These are phyloP conservation scores for Penicillium paxilli DNA, from an alignment of 495 filamentous ascomycete species.

Conservation along the genomic window DNA sequence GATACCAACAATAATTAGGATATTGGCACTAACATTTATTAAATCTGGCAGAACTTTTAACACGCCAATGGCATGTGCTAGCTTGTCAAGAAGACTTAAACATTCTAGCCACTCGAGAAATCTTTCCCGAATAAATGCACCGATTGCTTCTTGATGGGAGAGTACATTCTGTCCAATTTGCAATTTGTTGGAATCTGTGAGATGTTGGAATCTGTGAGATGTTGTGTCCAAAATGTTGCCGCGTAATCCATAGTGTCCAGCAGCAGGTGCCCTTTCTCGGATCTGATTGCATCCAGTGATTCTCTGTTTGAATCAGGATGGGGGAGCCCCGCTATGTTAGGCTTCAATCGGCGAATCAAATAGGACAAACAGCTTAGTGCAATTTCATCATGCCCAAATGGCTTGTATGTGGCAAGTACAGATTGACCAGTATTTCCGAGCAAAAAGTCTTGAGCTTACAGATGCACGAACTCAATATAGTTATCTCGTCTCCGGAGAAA, in stretches of 20 bases:
- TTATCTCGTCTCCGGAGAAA: constrained; percentile 17
- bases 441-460: constrained; percentile 19
- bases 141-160: no score
- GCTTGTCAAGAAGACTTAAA: constrained; percentile 22
- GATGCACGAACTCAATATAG: constrained; percentile 22
- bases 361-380: constrained; percentile 16
- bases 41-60: constrained; percentile 7
- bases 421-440: constrained; percentile 8
- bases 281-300: background rate
- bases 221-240: constrained; percentile 22
- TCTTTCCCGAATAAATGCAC: constrained; percentile 16
- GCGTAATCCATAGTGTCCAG: constrained; percentile 18
- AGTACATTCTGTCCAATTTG: no score
- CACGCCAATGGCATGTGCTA: constrained; percentile 12
- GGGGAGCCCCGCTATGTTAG: constrained; percentile 15
- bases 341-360: constrained; percentile 15
- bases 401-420: constrained; percentile 10
- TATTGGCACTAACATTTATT: background rate
- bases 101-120: constrained; percentile 29
- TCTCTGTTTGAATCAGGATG: constrained; percentile 2
- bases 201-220: constrained; percentile 2
- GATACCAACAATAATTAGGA: background rate
- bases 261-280: constrained; percentile 4
- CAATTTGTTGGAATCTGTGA: no score
- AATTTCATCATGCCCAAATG: constrained; percentile 18